These are phyloP conservation scores for Schwanniomyces sp. DNA, from an alignment of 805 yeast genomes.

Conservation along the genomic window DNA sequence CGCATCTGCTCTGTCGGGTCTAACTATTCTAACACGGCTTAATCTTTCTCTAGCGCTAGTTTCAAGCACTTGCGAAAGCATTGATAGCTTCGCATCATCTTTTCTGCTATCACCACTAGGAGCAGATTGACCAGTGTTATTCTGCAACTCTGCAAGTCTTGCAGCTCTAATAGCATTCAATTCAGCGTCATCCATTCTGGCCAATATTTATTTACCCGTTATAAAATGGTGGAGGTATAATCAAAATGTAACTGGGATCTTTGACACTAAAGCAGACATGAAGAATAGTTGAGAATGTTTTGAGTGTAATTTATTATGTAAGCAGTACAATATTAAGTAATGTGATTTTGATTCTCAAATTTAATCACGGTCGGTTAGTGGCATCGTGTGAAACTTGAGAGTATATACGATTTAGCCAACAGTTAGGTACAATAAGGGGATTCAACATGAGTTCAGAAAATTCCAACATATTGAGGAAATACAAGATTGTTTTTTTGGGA, in stretches of 20 bases:
- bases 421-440: not conserved
- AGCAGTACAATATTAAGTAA: not conserved
- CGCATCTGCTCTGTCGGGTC: conserved; percentile 86
- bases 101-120: conserved; percentile 12
- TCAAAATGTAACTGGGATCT: not conserved
- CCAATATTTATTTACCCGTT: not conserved
- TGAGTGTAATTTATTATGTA: not conserved
- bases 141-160: conserved; percentile 81
- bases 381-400: not conserved
- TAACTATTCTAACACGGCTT: conserved; percentile 81
- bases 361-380: not conserved
- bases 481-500: conserved; percentile 93
- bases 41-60: conserved; percentile 86
- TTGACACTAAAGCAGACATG: not conserved
- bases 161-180: conserved; percentile 90
- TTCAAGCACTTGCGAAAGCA: conserved; percentile 69
- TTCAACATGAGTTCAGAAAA: conserved; percentile 24
- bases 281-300: not conserved
- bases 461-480: conserved; percentile 53
- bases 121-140: conserved; percentile 39
- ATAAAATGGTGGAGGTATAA: not conserved
- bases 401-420: not conserved
- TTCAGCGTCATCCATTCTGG: conserved; percentile 79
- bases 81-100: conserved; percentile 41
- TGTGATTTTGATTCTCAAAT: not conserved